Conservation (phyloP, 1,139 yeast genomes). For the Diutina sp. region DNA sequence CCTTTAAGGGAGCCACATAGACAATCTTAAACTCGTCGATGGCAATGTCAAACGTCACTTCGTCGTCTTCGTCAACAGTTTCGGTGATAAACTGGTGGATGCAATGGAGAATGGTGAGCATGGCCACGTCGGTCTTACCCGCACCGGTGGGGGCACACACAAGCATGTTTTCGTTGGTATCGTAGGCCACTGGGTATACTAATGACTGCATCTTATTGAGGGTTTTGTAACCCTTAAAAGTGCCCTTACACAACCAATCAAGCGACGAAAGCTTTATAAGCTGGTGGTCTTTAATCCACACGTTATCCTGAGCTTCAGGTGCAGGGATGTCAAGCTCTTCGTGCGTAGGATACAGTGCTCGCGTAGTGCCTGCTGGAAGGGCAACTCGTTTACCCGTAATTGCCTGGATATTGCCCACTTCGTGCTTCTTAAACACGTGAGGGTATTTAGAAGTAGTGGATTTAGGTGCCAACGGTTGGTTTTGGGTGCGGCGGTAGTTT, state of each 20-base stretch:
- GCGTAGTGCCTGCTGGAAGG: conserved; percentile 71
- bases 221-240: conserved; percentile 66
- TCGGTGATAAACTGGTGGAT: conserved; percentile 56
- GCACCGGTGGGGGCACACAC: conserved; percentile 99
- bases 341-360: conserved; percentile 47
- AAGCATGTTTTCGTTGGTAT: conserved; percentile 88
- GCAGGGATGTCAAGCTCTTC: conserved; percentile 83
- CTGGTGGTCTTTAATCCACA: conserved; percentile 36
- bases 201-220: conserved; percentile 86
- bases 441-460: conserved; percentile 42
- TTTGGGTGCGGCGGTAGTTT: conserved; percentile 29
- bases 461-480: conserved; percentile 8
- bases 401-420: conserved; percentile 54
- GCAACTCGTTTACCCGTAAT: conserved; percentile 71
- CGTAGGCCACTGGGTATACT: conserved; percentile 85
- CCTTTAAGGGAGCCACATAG: conserved; percentile 93
- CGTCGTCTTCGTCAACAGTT: conserved; percentile 22
- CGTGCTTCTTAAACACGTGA: conserved; percentile 70
- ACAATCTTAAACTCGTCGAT: conserved; percentile 81
- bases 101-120: conserved; percentile 68
- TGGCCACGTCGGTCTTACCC: conserved; percentile 96
- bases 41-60: conserved; percentile 40
- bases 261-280: conserved; percentile 48
- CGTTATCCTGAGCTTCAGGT: conserved; percentile 36
- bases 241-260: conserved; percentile 68